Base-by-base conservation (phyloP, 129 eudicot species). In the Apium graveolens region DNA sequence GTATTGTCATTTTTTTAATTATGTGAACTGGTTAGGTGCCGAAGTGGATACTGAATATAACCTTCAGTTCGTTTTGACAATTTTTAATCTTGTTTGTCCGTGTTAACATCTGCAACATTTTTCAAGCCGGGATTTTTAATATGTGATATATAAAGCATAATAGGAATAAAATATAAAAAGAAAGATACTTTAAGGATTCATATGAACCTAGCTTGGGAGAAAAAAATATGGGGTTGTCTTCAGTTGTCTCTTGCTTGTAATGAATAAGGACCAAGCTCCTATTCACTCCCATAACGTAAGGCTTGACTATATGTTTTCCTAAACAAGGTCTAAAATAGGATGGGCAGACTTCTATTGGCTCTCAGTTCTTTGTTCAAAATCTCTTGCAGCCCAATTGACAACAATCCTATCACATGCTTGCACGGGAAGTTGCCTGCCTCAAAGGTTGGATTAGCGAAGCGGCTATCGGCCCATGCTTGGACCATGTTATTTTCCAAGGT, bases 381-480 rank as follows among this genome's bases (percentile, higher is more conserved):
- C 46, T 77, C 69, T 21, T 89, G 86, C 95, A 95, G 99, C 44
- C 75, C 35, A 68, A 92, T 95, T 66, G 97, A 92, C 91, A 95
- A 95, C 76, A 84, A 83, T 38, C 75, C 90, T 44, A 88, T 95
- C 38, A 89, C 87, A 78, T 95, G 99, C 83, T 41, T 69, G 81
- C 99, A 95, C 80, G 97, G 91, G 43, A 95, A 95, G 80, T 92
- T 91, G 32, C 94, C 99, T 0, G 92, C 88, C 81, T 86, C 99
- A 79, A 95, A 83, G 86, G 78, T 86, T 70, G 76, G 87, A 81
- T 80, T 80, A 77, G 85, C 89, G 92, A 95, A 95, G 84, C 91
- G 97, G 79, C 76, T 95, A 83, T 95, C 99, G 20, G 82, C 83
- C 72, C 89, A 83, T 37, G 96, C 97, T 79, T 95, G 99, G 99